These are phyloP conservation scores for Cucurbita maxima DNA, from an alignment of 306 rosid species.

Conservation along the genomic window DNA sequence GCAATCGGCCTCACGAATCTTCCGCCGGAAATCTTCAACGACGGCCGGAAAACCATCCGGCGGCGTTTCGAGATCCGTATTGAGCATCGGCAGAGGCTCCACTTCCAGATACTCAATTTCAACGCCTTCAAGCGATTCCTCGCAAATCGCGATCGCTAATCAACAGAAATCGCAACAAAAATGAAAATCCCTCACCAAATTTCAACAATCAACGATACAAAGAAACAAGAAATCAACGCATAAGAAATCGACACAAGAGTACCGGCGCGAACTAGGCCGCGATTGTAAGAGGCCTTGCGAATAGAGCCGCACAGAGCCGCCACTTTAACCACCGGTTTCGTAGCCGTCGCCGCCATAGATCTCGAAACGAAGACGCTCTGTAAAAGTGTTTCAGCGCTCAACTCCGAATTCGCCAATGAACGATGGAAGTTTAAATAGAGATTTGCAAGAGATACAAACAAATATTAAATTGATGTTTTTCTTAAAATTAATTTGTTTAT, in stretches of 20 bases:
- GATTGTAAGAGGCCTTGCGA: constrained; percentile 38
- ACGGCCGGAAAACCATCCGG: constrained; percentile 29
- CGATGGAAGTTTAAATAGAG: neutral
- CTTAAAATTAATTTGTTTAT: neutral
- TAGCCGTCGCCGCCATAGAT: constrained; percentile 3
- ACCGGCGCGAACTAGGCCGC: constrained; percentile 60
- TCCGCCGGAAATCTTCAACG: constrained; percentile 41
- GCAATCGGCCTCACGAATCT: constrained; percentile 41
- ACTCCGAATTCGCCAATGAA: neutral
- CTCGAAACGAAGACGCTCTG: neutral
- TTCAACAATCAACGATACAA: too few species aligned
- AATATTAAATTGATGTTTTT: neutral
- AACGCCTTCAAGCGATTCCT: constrained; percentile 19
- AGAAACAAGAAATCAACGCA: too few species aligned
- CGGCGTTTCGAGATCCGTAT: constrained; percentile 47
- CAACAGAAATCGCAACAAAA: neutral
- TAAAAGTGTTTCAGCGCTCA: neutral
- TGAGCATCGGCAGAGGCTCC: constrained; percentile 37
- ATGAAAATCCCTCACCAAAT: neutral
- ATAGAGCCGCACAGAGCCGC: constrained; percentile 56
- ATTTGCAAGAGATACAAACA: too few species aligned
- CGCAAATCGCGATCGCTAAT: constrained; percentile 42
- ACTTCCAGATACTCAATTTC: constrained; percentile 49
- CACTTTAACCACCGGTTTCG: constrained; percentile 23
- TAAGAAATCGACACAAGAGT: too few species aligned